Conservation (phyloP, 192 early-diverging fungal genomes). For the Glomus cerebriforme region DNA sequence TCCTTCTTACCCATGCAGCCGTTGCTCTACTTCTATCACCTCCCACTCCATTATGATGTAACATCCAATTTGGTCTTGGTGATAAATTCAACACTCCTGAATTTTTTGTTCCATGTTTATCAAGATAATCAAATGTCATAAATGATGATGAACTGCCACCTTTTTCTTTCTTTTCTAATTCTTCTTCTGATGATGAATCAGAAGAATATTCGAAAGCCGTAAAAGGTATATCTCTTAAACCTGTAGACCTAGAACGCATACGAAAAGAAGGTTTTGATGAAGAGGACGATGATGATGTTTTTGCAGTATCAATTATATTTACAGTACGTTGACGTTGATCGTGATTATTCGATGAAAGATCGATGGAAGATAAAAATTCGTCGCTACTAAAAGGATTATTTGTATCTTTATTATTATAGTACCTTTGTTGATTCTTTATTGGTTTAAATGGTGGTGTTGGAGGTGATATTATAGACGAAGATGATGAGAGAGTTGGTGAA, state of each 20-base stretch:
- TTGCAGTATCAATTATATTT: neutral
- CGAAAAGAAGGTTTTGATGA: neutral
- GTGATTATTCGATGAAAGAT: neutral
- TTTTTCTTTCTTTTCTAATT: neutral
- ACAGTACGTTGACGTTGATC: neutral
- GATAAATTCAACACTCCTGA: conserved; percentile 18
- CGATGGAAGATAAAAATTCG: neutral
- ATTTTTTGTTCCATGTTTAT: conserved; percentile 6
- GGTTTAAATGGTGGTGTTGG: neutral
- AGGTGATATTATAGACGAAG: neutral
- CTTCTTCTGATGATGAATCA: conserved; percentile 4
- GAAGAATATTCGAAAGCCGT: neutral
- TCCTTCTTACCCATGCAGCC: neutral
- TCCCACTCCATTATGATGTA: conserved; percentile 16
- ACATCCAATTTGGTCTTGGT: conserved; percentile 1
- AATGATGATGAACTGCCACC: neutral
- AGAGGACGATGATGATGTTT: neutral
- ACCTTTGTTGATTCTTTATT: neutral
- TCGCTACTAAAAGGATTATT: conserved; percentile 9
- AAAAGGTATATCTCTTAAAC: conserved; percentile 14
- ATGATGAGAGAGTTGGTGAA: conserved; percentile 1
- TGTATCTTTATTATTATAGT: neutral
- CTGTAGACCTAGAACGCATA: conserved; percentile 1
- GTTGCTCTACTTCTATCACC: neutral
- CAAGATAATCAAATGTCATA: conserved; percentile 25